A percentile compares a stretch with the other conserved stretches of the same genome.
Evolutionary conservation across 2,329 filamentous ascomycete species (phyloP).

Genomic region (Neobulgaria alba): DNA sequence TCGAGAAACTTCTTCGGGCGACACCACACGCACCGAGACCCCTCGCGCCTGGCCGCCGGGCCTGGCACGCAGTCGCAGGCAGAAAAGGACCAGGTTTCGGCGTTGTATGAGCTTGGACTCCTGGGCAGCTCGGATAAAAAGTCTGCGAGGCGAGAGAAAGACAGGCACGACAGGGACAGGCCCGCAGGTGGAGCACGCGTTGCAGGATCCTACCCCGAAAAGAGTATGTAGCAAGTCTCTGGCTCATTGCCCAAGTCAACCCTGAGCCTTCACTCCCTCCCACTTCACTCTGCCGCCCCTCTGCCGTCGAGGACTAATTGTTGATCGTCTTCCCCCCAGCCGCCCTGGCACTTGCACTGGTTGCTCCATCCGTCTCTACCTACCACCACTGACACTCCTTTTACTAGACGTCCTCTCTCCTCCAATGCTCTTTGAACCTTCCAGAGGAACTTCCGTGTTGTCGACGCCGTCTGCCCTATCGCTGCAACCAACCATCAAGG

Average conservation of each 20-base stretch:
- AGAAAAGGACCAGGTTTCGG: conserved; percentile 23
- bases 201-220: conserved; percentile 25
- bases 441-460: background rate
- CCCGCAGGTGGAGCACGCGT: conserved; percentile 21
- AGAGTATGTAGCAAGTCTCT: conserved; percentile 21
- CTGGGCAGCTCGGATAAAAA: conserved; percentile 23
- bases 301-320: too few species aligned
- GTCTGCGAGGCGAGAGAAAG: conserved; percentile 22
- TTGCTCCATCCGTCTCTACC: too few species aligned
- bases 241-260: conserved; percentile 8
- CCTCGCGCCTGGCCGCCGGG: background rate
- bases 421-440: too few species aligned
- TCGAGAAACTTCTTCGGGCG: conserved; percentile 23
- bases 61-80: background rate
- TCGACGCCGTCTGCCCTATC: conserved; percentile 6
- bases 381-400: too few species aligned
- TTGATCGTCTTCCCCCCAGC: too few species aligned
- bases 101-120: conserved; percentile 28
- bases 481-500: conserved; percentile 2
- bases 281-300: too few species aligned
- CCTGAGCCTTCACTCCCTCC: too few species aligned
- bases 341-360: too few species aligned
- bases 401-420: too few species aligned
- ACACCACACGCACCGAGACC: conserved; percentile 9
- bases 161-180: conserved; percentile 21